phyloP scores from a whole-genome alignment of 2,329 filamentous ascomycete species.

The Lecanicillium sp. region DNA sequence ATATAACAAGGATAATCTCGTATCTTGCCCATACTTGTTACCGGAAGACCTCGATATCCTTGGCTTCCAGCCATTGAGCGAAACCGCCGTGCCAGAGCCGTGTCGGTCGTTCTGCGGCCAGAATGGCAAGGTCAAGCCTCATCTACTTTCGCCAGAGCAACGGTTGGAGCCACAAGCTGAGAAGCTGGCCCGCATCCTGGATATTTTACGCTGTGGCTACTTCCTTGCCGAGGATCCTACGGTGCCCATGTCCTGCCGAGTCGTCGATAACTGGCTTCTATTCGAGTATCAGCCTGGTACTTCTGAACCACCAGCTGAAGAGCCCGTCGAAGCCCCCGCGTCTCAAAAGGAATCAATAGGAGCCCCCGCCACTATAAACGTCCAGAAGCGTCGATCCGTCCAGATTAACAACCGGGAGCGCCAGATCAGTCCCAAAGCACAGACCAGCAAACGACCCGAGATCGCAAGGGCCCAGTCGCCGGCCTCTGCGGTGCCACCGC shows the following conservation, averaged over 20 bases:
- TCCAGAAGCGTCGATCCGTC: conserved; percentile 5
- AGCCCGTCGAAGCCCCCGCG: not conserved
- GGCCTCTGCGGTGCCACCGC: not conserved
- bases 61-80: conserved; percentile 38
- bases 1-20: conserved; percentile 33
- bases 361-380: not conserved
- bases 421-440: not conserved
- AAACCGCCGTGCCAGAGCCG: conserved; percentile 30
- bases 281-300: conserved; percentile 27
- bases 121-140: conserved; percentile 34
- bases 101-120: conserved; percentile 34
- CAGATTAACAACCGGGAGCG: not conserved
- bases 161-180: conserved; percentile 30
- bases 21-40: conserved; percentile 43
- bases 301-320: not conserved
- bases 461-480: not conserved
- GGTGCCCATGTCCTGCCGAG: conserved; percentile 32
- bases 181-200: conserved; percentile 41
- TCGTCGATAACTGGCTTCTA: conserved; percentile 24
- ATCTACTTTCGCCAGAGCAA: conserved; percentile 26
- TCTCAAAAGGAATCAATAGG: not conserved
- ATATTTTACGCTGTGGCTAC: conserved; percentile 43
- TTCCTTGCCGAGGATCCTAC: conserved; percentile 37
- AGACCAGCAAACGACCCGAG: not conserved
- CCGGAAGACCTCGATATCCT: conserved; percentile 43